Evolutionary conservation across 305 asterid genomes (phyloP), one percentile per base, ranked within the genome.

Genomic region (Fraxinus platypoda): DNA sequence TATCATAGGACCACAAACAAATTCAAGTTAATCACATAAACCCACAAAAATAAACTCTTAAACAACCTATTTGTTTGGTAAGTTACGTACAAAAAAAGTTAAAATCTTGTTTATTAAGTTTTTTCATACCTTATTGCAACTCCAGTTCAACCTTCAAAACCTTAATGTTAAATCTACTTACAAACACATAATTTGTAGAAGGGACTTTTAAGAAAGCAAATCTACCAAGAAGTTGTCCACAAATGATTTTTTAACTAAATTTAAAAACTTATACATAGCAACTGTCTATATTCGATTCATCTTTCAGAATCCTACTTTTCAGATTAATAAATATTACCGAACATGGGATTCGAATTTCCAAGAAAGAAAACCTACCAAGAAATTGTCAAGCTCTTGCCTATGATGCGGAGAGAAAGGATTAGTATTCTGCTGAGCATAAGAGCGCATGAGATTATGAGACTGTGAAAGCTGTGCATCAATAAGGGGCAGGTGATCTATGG

Each of bases 391-490:
- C 12, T 96, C 97, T 66, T 96, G 97, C 31, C 91, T 88, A 38
- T 92, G 86, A 64, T 87, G 93, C 6, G 90, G 98, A 7, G 97
- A 87, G 54, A 92, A 85, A 6, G 91, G 76, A 71, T 83, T 83
- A 8, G 81, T 62, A 23, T 78, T 78, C 9, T 85, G 89, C 1
- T 90, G 97, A 49, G 93, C 94, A 79, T 96, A 94, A 82, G 94
- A 90, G 35, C 94, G 87, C 84, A 93, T 75, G n/a, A 96, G 80
- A 83, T 93, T 86, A 83, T 91, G 95, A n/a, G 95, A 93, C 49
- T 96, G 98, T 0, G 98, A 88, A 38, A 93, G 91, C 91, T 94
- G 99, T 21, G 97, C 95, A 79, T 94, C 99, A 54, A 96, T 94
- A 4, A 93, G 86, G 2, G 97, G 97, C 8, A 96, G 86, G 78